Conservation (phyloP, 257 asterid genomes). For the Lycium barbarum region DNA sequence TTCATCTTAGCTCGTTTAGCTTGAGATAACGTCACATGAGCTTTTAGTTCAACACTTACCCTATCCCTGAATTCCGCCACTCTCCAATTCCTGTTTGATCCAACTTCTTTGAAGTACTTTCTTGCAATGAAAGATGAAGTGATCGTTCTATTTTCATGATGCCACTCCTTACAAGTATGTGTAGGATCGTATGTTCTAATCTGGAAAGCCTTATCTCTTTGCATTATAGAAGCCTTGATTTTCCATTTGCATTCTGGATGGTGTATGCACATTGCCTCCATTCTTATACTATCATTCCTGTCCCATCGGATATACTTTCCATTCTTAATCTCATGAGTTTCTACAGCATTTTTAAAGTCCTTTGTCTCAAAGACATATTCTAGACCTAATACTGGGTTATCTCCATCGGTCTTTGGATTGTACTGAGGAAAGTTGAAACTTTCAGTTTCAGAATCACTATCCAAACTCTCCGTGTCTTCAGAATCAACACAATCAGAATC, state of each 20-base stretch:
- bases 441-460: not conserved
- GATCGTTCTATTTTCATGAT: not conserved
- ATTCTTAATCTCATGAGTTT: not conserved
- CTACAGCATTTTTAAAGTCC: too few relatives aligned
- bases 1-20: not conserved
- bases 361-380: not conserved
- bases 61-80: too few relatives aligned
- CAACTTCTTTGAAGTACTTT: not conserved
- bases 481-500: not conserved
- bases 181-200: not conserved
- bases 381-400: not conserved
- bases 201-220: not conserved
- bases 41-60: too few relatives aligned
- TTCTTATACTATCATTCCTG: not conserved
- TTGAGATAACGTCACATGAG: not conserved
- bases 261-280: not conserved
- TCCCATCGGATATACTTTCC: not conserved
- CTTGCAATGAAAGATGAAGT: not conserved
- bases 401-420: not conserved
- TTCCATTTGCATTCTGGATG: not conserved
- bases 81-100: not conserved
- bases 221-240: too few relatives aligned
- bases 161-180: not conserved
- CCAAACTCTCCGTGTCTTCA: not conserved
- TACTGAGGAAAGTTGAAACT: not conserved